Percentiles rank a stretch among this genome's conserved stretches.
Conservation (phyloP, 2,329 filamentous ascomycete genomes). For the Botryotinia globosa region DNA sequence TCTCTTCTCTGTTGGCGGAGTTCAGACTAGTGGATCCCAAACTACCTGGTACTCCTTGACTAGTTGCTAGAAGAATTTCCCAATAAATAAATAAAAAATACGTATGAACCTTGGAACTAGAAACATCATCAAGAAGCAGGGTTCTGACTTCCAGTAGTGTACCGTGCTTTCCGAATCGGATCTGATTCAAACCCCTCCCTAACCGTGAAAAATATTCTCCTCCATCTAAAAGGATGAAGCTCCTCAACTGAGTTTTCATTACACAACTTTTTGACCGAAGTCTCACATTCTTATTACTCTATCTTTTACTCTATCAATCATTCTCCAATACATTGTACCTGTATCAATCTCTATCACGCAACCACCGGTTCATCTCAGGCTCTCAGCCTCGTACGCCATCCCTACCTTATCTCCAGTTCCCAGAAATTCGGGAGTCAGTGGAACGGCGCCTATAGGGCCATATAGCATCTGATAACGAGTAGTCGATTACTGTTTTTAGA, state of each 20-base stretch:
- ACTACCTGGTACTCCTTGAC: background rate
- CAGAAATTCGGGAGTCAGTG: conserved; percentile 7
- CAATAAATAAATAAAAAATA: background rate
- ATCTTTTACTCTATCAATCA: conserved; percentile 19
- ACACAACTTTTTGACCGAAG: conserved; percentile 21
- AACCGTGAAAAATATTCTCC: conserved; percentile 16
- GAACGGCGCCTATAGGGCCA: conserved; percentile 19
- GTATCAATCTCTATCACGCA: conserved; percentile 11
- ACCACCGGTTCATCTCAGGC: conserved; percentile 4
- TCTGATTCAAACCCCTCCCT: conserved; percentile 13
- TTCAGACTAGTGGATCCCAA: conserved; percentile 12
- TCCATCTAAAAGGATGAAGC: conserved; percentile 16
- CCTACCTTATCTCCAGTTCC: conserved; percentile 15
- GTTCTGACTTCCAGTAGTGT: background rate
- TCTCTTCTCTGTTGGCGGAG: conserved; percentile 2
- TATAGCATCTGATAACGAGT: conserved; percentile 18
- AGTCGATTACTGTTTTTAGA: conserved; percentile 16
- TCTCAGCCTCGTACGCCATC: conserved; percentile 21
- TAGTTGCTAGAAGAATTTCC: background rate
- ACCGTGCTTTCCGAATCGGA: conserved; percentile 17
- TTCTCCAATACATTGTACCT: conserved; percentile 4
- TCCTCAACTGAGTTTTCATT: conserved; percentile 24
- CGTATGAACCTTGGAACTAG: conserved; percentile 1
- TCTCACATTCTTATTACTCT: conserved; percentile 22
- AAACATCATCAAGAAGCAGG: background rate